A percentile compares a stretch with the other conserved stretches of the same genome.
Evolutionary conservation across 306 rosid species (phyloP).

Genomic region (Cajanus cajan): DNA sequence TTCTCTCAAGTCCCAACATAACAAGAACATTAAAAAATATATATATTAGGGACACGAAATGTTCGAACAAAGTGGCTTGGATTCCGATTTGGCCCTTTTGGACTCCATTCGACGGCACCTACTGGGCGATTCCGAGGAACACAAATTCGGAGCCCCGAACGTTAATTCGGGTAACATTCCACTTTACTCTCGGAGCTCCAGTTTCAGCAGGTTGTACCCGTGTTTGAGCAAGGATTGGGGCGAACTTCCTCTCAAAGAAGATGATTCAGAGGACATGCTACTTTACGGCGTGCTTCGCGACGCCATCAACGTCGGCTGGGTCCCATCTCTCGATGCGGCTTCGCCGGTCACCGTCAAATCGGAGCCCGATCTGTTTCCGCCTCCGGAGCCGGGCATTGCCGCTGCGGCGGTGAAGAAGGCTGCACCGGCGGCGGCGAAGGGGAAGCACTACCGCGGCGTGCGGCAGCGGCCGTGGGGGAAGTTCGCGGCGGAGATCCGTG

Average conservation of each 20-base stretch:
- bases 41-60: background rate
- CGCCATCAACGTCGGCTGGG: slow-evolving; percentile 71
- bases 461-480: slow-evolving; percentile 97
- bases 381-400: background rate
- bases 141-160: slow-evolving; percentile 11
- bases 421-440: slow-evolving; percentile 46
- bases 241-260: slow-evolving; percentile 67
- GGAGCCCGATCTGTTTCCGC: slow-evolving; percentile 40
- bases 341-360: slow-evolving; percentile 40
- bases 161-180: slow-evolving; percentile 28
- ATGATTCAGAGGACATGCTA: slow-evolving; percentile 85
- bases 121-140: slow-evolving; percentile 51
- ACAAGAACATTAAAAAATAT: background rate
- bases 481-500: slow-evolving; percentile 93
- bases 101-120: slow-evolving; percentile 72
- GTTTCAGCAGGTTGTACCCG: slow-evolving; percentile 60
- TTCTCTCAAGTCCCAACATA: background rate
- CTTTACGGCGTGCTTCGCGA: slow-evolving; percentile 76
- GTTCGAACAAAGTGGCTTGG: slow-evolving; percentile 33
- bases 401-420: background rate
- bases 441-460: slow-evolving; percentile 90
- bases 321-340: slow-evolving; percentile 51
- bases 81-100: slow-evolving; percentile 44
- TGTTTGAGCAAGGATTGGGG: slow-evolving; percentile 80
- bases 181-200: slow-evolving; percentile 51